Evolutionary conservation across 306 rosid species (phyloP).

Genomic region (Cicer yamashitae): DNA sequence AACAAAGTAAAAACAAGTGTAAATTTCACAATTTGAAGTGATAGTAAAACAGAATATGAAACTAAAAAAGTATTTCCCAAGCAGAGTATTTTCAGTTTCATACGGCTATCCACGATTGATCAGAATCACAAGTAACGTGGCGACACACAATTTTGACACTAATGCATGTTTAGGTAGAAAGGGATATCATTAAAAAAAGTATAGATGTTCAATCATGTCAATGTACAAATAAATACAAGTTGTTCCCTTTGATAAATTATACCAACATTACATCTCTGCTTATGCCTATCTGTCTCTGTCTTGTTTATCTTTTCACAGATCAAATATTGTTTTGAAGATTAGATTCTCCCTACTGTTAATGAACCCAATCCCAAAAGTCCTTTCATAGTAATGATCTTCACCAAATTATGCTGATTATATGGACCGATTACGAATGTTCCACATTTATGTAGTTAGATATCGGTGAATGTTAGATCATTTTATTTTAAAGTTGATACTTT

Average conservation of each 20-base stretch:
- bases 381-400: conserved; percentile 44
- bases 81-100: conserved; percentile 11
- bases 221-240: conserved; percentile 38
- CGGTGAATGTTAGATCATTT: too few relatives aligned
- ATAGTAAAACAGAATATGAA: too few relatives aligned
- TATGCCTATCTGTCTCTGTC: conserved; percentile 36
- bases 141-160: conserved; percentile 32
- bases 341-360: conserved; percentile 43
- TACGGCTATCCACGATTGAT: conserved; percentile 33
- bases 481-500: too few relatives aligned
- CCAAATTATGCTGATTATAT: conserved; percentile 32
- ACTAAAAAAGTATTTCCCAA: not conserved
- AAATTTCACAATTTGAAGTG: too few relatives aligned
- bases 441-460: too few relatives aligned
- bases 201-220: conserved; percentile 34
- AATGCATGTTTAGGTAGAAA: conserved; percentile 21
- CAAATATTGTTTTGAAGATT: conserved; percentile 28
- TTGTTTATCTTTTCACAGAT: conserved; percentile 24
- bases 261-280: conserved; percentile 1
- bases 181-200: conserved; percentile 7
- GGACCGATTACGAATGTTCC: too few relatives aligned
- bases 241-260: conserved; percentile 24
- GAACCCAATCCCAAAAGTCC: conserved; percentile 49
- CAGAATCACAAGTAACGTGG: conserved; percentile 29
- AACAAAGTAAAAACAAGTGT: too few relatives aligned